These are phyloP conservation scores for Ceratocystiopsis sp. DNA, from an alignment of 2,329 filamentous ascomycete species.

Conservation along the genomic window DNA sequence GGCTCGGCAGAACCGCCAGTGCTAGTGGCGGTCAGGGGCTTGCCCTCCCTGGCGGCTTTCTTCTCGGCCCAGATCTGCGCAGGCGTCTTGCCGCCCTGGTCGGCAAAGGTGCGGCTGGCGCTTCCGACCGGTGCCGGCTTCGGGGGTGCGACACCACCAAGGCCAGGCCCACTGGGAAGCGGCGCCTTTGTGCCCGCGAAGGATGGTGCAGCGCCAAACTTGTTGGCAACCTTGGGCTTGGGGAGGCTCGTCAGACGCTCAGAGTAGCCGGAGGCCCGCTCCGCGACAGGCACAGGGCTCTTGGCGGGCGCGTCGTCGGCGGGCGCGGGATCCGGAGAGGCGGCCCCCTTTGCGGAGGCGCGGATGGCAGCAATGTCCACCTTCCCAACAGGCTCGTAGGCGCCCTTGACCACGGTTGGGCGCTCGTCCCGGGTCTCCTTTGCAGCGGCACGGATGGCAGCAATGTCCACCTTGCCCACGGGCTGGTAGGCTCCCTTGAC, in stretches of 20 bases:
- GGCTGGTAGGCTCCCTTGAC: constrained; percentile 93
- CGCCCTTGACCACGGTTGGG: constrained; percentile 14
- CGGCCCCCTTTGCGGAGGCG: constrained; percentile 44
- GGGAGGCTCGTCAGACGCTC: constrained; percentile 76
- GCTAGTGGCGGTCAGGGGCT: constrained; percentile 18
- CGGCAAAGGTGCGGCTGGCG: constrained; percentile 85
- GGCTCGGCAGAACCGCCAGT: constrained; percentile 29
- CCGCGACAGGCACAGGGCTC: constrained; percentile 17
- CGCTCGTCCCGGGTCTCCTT: not conserved
- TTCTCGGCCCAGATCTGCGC: constrained; percentile 96
- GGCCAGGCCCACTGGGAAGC: constrained; percentile 48
- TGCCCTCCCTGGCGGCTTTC: constrained; percentile 59
- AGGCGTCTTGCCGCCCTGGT: constrained; percentile 87
- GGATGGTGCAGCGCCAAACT: constrained; percentile 49
- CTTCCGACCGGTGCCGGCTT: constrained; percentile 51
- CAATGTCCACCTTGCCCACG: constrained; percentile 91
- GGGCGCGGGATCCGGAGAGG: constrained; percentile 1
- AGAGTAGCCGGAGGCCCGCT: constrained; percentile 26
- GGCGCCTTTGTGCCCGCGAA: constrained; percentile 87
- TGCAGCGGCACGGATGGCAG: constrained; percentile 53
- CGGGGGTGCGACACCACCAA: constrained; percentile 43
- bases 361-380: constrained; percentile 92
- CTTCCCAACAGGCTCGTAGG: constrained; percentile 88
- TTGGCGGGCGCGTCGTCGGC: constrained; percentile 23
- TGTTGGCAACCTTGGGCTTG: constrained; percentile 89